Base-by-base conservation (phyloP, 2,329 filamentous ascomycete species). In the Fusarium fracticaudum region DNA sequence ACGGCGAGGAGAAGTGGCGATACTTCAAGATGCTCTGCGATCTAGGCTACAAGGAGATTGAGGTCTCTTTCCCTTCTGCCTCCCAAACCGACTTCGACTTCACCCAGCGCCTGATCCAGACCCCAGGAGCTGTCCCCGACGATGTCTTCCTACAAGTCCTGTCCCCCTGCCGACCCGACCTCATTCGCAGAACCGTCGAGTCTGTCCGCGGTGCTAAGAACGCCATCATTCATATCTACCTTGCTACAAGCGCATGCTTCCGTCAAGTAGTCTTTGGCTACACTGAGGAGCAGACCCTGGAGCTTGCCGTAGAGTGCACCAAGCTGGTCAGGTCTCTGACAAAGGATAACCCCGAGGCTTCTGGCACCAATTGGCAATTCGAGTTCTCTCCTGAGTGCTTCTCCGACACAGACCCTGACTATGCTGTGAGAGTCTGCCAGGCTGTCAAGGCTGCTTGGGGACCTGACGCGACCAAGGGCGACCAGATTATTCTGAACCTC, bases 31-130 rank as follows among this genome's bases (percentile, higher is more conserved):
- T 97, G 94, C 90, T 98, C 61, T 91, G 92, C 79, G 91, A 96
- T 71, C 88, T 98, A 57, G 96, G 96, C 77, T 98, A 97, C 88
- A 98, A 98, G 85, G 96, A 98, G 85, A 98, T 98, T 75, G 96
- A 98, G 82, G 93, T 98, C 26, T 96, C 95, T 9, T 98, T 98
- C 85, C 96, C 96, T 57, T 97, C 95, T 1, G 95, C 96, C 20
- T 98, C 95, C 44, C 93, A 97, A 81, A 98, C 93, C 79, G 96
- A 98, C 85, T 98, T 95, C 86, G 94, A 98, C 86, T 98, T 98
- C 81, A 98, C 95, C 45, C 89, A 94, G 76, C 91, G 92, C 79
- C 87, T 98, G 76, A 91, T 98, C 74, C 92, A 97, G 79, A 77
- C 75, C 17, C 71, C 75, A 33, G 75, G 75, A 44, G 69, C 61